These are phyloP conservation scores for Mycena venus DNA, from an alignment of 768 basidiomycete genomes.

Conservation along the genomic window DNA sequence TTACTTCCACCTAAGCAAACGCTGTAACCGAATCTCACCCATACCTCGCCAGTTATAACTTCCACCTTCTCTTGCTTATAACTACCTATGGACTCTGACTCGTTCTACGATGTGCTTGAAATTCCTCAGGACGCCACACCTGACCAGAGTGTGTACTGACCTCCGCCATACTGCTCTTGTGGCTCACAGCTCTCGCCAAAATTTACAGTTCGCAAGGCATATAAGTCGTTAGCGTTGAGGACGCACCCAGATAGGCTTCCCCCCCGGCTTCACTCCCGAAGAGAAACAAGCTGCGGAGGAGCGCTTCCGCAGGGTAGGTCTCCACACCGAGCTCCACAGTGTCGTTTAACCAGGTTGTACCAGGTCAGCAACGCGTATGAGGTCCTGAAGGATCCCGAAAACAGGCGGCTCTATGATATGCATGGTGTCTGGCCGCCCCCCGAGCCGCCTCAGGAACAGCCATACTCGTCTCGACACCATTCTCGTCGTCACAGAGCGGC, in stretches of 20 bases:
- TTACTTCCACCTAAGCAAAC: too few relatives aligned
- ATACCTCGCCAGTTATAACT: too few relatives aligned
- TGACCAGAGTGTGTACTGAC: slow-evolving; percentile 71
- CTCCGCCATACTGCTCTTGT: not conserved
- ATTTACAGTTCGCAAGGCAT: slow-evolving; percentile 80
- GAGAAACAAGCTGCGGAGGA: slow-evolving; percentile 77
- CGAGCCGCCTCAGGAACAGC: slow-evolving; percentile 2
- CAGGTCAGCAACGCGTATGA: slow-evolving; percentile 89
- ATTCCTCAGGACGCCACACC: slow-evolving; percentile 65
- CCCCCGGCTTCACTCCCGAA: slow-evolving; percentile 62
- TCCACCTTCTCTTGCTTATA: not conserved
- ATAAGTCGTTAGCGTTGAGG: slow-evolving; percentile 76
- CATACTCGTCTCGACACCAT: slow-evolving; percentile 36
- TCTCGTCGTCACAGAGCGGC: slow-evolving; percentile 10
- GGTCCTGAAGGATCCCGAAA: slow-evolving; percentile 73
- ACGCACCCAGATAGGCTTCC: slow-evolving; percentile 84
- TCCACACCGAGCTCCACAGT: not conserved
- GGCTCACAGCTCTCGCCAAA: slow-evolving; percentile 10
- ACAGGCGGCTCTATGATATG: slow-evolving; percentile 76
- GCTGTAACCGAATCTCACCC: too few relatives aligned
- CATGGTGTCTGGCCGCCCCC: slow-evolving; percentile 84
- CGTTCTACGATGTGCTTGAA: slow-evolving; percentile 74
- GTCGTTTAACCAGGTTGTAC: not conserved
- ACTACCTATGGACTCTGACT: slow-evolving; percentile 60
- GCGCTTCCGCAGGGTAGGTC: slow-evolving; percentile 55